A percentile compares a stretch with the other conserved stretches of the same genome.
phyloP scores from a whole-genome alignment of 805 yeast species.

The Jamesozyma gamospora region DNA sequence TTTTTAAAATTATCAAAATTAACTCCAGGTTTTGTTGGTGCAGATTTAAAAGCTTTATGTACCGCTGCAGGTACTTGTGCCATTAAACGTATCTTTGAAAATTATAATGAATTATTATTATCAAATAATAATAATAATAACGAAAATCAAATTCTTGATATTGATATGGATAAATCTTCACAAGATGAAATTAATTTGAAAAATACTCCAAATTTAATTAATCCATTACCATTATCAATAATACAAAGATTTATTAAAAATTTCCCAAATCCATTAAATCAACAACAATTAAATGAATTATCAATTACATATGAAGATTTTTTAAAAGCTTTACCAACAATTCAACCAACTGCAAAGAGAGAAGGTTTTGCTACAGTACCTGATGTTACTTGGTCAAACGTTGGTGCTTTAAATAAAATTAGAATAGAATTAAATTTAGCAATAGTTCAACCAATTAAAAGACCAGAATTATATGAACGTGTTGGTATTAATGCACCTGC shows the following conservation, averaged over 20 bases:
- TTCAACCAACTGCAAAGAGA: constrained; percentile 95
- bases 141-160: constrained; percentile 5
- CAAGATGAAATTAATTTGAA: constrained; percentile 11
- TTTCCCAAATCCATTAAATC: constrained; percentile 73
- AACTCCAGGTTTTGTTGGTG: constrained; percentile 98
- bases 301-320: constrained; percentile 75
- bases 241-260: constrained; percentile 61
- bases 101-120: constrained; percentile 24
- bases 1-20: constrained; percentile 68
- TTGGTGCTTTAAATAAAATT: constrained; percentile 76
- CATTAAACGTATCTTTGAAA: constrained; percentile 77
- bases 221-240: constrained; percentile 41
- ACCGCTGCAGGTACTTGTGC: constrained; percentile 94
- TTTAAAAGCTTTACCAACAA: constrained; percentile 73
- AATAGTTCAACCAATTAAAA: constrained; percentile 88
- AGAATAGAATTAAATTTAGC: constrained; percentile 94
- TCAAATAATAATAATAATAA: not conserved
- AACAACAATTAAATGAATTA: constrained; percentile 65
- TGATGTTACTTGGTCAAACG: constrained; percentile 90
- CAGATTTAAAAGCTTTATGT: constrained; percentile 86
- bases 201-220: constrained; percentile 28
- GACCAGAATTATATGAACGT: constrained; percentile 78
- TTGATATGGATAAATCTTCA: not conserved
- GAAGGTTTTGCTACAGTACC: constrained; percentile 99
- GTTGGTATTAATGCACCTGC: constrained; percentile 96